Base-by-base conservation (phyloP, 371 early-diverging fungal genomes). In the Rhizopus microsporus region DNA sequence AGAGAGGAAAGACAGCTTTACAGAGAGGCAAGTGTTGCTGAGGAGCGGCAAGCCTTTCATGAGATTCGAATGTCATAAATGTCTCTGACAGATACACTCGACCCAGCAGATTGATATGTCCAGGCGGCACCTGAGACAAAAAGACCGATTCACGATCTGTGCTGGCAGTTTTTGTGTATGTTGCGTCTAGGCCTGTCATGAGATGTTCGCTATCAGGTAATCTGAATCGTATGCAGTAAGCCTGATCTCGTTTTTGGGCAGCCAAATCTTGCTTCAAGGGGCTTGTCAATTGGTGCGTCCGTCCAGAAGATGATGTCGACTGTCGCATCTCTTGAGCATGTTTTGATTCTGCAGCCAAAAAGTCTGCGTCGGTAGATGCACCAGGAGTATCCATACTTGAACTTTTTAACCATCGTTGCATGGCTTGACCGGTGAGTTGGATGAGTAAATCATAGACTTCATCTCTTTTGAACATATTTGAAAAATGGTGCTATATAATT, bases 401-500 rank as follows among this genome's bases (percentile, higher is more conserved):
- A 65, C 84, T 91, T 59, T 92, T 87, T 46, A 98, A 73, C 47
- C 97, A 76, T 15, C 88, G 79, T 55, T 91, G 85, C 90, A 94
- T 93, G 4, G 94, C 90, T 56, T 90, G 72, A 16, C 88, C 86
- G 0, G 92, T 90, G 48, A 98, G 74, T 58, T 96, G 92, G 35
- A 94, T 88, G 29, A 98, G 73, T 38, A 97, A 72, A 48, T 96
- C 96, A 65, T 87, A 97, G 7, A 95, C 61, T 38, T 68, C 96
- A 66, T 98, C 97, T 42, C 99, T 86, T 56, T 87, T 88, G 71
- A 98, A 97, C 68, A 98, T 82, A 56, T 97, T 98, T 10, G 93
- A 88, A 61, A 98, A 92, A 49, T 87, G 67, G 72, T 91, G 86
- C 88, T 88, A 70, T 46, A 15, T 44, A 35, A 46, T 17, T 42